Evolutionary conservation across 495 filamentous ascomycete species (phyloP).

Genomic region (Aspergillus steynii): DNA sequence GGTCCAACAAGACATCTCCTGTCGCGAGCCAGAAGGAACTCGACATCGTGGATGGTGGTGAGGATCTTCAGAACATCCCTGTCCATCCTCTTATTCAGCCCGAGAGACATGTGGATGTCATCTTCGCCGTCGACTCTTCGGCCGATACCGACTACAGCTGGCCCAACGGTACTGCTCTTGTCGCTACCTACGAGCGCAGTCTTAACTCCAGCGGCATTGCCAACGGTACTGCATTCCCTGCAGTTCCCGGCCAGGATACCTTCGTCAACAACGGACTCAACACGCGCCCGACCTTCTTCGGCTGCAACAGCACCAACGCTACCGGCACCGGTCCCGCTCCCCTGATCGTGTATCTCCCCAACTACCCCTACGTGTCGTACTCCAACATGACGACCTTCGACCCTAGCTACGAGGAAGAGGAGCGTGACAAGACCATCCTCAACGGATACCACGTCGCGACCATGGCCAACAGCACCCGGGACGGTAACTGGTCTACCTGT

Average conservation of each 20-base stretch:
- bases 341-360: conserved; percentile 87
- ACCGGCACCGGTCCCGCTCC: conserved; percentile 52
- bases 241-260: conserved; percentile 78
- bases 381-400: conserved; percentile 78
- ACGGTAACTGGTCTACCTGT: conserved; percentile 72
- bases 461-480: conserved; percentile 73
- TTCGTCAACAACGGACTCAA: conserved; percentile 88
- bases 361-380: conserved; percentile 70
- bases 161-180: conserved; percentile 84
- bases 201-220: conserved; percentile 53
- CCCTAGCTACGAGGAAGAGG: conserved; percentile 55
- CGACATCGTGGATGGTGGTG: conserved; percentile 83
- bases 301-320: conserved; percentile 71
- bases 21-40: conserved; percentile 56
- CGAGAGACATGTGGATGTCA: conserved; percentile 75
- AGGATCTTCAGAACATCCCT: conserved; percentile 86
- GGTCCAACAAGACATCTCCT: conserved; percentile 62
- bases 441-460: conserved; percentile 86
- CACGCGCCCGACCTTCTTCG: conserved; percentile 87
- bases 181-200: conserved; percentile 81
- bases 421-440: conserved; percentile 74
- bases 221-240: conserved; percentile 84
- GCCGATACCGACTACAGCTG: conserved; percentile 75
- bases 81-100: conserved; percentile 85
- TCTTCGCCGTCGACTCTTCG: conserved; percentile 87